These are phyloP conservation scores for Pinus tabuliformis DNA, from an alignment of 75 land plant species.

Conservation along the genomic window DNA sequence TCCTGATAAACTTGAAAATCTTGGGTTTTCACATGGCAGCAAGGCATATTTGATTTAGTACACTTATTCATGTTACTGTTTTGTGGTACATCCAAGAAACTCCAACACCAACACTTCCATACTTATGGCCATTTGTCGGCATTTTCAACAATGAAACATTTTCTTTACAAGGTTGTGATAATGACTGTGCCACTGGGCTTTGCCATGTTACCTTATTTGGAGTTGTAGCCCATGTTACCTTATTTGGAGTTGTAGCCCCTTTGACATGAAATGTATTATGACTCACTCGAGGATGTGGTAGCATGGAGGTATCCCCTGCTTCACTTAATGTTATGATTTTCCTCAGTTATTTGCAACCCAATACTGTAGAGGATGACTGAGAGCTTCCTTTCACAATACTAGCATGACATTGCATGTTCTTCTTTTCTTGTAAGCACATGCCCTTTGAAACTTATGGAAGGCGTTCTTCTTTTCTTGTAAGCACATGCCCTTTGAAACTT, in stretches of 20 bases:
- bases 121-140: not conserved
- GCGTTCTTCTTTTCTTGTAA: conserved; percentile 1
- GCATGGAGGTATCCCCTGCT: not conserved
- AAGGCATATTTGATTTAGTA: not conserved
- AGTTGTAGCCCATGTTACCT: not conserved
- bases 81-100: not conserved
- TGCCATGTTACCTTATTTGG: not conserved
- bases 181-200: not conserved
- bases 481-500: not conserved
- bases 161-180: conserved; percentile 5
- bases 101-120: not conserved
- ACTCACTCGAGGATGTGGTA: too few relatives aligned
- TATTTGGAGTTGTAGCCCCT: not conserved
- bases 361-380: not conserved
- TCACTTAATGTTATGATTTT: not conserved
- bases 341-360: not conserved
- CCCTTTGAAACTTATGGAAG: not conserved
- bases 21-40: not conserved
- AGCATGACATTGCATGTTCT: not conserved
- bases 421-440: not conserved
- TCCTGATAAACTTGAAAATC: not conserved
- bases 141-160: not conserved
- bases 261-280: too few relatives aligned
- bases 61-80: not conserved
- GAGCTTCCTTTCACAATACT: conserved; percentile 1